Evolutionary conservation across 2,329 filamentous ascomycete species (phyloP).

Genomic region (Graphilbum sp.): DNA sequence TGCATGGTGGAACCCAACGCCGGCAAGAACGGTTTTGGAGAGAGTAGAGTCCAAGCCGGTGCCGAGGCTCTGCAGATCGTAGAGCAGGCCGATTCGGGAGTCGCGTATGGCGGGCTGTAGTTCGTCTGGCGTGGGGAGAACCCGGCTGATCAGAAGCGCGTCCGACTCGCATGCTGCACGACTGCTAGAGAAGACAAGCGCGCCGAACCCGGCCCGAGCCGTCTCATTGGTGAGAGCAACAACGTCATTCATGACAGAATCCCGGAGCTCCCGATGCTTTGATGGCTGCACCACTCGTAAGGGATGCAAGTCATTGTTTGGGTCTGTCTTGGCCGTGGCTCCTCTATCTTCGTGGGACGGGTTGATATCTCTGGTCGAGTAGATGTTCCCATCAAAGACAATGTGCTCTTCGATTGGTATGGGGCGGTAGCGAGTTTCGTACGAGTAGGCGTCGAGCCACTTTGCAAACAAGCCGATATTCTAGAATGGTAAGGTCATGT

Average conservation of each 20-base stretch:
- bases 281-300: constrained; percentile 37
- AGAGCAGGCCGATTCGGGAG: constrained; percentile 45
- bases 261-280: constrained; percentile 41
- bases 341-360: background rate
- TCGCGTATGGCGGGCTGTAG: constrained; percentile 33
- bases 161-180: constrained; percentile 50
- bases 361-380: constrained; percentile 30
- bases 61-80: constrained; percentile 44
- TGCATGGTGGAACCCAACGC: constrained; percentile 59
- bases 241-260: constrained; percentile 52
- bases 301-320: background rate
- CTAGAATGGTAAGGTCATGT: constrained; percentile 14
- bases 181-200: constrained; percentile 58
- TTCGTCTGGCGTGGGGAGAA: constrained; percentile 35
- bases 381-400: constrained; percentile 54
- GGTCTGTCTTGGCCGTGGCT: background rate
- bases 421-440: constrained; percentile 56
- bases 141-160: constrained; percentile 50
- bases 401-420: constrained; percentile 63
- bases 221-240: constrained; percentile 55
- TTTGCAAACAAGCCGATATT: constrained; percentile 52
- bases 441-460: constrained; percentile 57
- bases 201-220: constrained; percentile 50
- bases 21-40: constrained; percentile 44
- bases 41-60: constrained; percentile 49